Percentiles rank a stretch among this genome's conserved stretches.
Conservation (phyloP, 2,329 filamentous ascomycete genomes). For the Bipolaris oryzae region DNA sequence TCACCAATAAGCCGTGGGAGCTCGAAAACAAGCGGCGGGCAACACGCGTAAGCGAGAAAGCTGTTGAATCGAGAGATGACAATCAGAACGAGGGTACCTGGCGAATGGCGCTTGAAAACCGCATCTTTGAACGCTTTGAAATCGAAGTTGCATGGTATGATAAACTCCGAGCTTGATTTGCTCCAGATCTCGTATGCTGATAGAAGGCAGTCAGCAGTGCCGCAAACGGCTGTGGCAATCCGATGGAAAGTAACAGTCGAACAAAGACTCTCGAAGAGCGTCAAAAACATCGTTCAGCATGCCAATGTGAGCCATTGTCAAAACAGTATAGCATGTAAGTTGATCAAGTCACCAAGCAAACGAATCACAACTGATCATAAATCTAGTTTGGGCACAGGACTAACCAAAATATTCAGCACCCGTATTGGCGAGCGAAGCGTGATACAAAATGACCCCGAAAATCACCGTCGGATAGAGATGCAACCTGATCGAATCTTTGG, state of each 20-base stretch:
- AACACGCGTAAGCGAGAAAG: background rate
- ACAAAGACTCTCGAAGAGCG: conserved; percentile 14
- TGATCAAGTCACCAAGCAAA: conserved; percentile 1
- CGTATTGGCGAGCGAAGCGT: conserved; percentile 15
- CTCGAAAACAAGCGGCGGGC: conserved; percentile 17
- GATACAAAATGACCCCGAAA: background rate
- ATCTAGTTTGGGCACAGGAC: conserved; percentile 13
- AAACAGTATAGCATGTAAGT: conserved; percentile 8
- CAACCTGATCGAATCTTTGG: conserved; percentile 24
- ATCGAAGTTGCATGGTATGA: conserved; percentile 26
- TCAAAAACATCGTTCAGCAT: conserved; percentile 16
- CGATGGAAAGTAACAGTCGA: conserved; percentile 12
- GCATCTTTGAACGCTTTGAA: conserved; percentile 25
- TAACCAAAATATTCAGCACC: conserved; percentile 17
- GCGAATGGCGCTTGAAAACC: conserved; percentile 16
- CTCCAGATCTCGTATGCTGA: background rate
- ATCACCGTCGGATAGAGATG: conserved; percentile 3
- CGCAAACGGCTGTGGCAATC: conserved; percentile 4
- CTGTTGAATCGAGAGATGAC: background rate
- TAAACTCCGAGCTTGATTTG: conserved; percentile 13
- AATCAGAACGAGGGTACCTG: conserved; percentile 21
- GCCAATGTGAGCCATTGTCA: conserved; percentile 14
- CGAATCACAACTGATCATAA: background rate
- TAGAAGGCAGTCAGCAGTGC: background rate
- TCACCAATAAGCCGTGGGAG: conserved; percentile 17